A percentile compares a stretch with the other conserved stretches of the same genome.
Conservation (phyloP, 306 rosid species). For the Cajanus cajan region DNA sequence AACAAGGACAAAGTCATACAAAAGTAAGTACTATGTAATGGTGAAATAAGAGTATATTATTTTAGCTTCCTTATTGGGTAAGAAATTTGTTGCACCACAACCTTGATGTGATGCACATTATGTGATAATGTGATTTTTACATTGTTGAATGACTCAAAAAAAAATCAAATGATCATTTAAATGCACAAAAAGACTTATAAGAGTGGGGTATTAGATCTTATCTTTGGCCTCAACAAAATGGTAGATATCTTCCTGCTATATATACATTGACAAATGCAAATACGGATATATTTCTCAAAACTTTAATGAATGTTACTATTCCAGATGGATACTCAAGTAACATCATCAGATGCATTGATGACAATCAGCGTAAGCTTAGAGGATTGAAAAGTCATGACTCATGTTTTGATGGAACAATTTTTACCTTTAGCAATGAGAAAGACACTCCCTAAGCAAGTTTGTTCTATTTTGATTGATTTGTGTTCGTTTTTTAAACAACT, state of each 20-base stretch:
- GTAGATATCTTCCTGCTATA: too few species aligned
- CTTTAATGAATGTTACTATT: not conserved
- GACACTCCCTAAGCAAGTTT: not conserved
- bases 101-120: too few species aligned
- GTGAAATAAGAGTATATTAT: not conserved
- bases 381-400: too few species aligned
- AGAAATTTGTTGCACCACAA: not conserved
- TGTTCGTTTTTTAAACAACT: not conserved
- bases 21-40: not conserved
- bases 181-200: too few species aligned
- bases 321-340: not conserved
- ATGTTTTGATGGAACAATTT: not conserved
- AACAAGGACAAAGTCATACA: not conserved
- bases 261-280: not conserved
- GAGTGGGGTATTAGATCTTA: too few species aligned
- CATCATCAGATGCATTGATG: not conserved
- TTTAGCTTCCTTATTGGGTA: too few species aligned
- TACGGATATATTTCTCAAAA: not conserved
- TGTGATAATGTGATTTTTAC: too few species aligned
- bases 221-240: too few species aligned
- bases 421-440: too few species aligned
- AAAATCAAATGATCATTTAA: too few species aligned
- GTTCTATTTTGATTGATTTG: not conserved
- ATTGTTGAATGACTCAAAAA: too few species aligned
- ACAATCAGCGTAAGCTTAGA: not conserved